Percentiles rank a stretch among this genome's conserved stretches.
Conservation (phyloP, 2,329 filamentous ascomycete genomes). For the Aspergillus sp. region DNA sequence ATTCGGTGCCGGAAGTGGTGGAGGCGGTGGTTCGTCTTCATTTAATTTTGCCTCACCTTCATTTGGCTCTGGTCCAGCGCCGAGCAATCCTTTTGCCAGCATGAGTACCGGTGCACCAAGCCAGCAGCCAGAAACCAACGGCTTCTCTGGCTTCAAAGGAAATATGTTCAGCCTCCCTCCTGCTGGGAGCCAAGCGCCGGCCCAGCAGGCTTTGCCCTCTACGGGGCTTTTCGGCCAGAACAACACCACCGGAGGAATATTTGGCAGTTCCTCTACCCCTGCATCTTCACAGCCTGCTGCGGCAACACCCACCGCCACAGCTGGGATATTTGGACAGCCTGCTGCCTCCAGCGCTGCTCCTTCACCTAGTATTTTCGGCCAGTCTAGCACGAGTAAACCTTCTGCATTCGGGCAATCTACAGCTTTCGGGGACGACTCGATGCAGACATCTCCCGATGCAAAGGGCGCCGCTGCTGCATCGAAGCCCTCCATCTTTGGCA, state of each 20-base stretch:
- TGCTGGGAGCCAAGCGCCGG: constrained; percentile 13
- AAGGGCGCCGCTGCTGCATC: constrained; percentile 12
- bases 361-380: constrained; percentile 17
- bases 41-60: constrained; percentile 28
- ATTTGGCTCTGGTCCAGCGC: constrained; percentile 11
- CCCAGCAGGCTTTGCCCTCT: constrained; percentile 17
- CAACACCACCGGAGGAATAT: constrained; percentile 9
- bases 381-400: constrained; percentile 13
- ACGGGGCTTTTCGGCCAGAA: constrained; percentile 13
- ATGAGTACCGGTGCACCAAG: constrained; percentile 15
- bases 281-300: constrained; percentile 10
- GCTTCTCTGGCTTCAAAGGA: constrained; percentile 27
- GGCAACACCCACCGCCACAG: constrained; percentile 12
- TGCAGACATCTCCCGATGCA: constrained; percentile 30
- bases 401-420: constrained; percentile 24
- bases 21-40: constrained; percentile 18
- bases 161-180: constrained; percentile 26
- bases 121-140: constrained; percentile 13
- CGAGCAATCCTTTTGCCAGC: constrained; percentile 33
- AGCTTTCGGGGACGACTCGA: constrained; percentile 19
- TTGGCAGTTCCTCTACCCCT: constrained; percentile 10
- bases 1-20: constrained; percentile 23
- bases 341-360: constrained; percentile 12
- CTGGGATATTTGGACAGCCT: constrained; percentile 9
- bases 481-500: constrained; percentile 19